These are phyloP conservation scores for Gaillardinia entomophila DNA, from an alignment of 805 yeast genomes.

Conservation along the genomic window DNA sequence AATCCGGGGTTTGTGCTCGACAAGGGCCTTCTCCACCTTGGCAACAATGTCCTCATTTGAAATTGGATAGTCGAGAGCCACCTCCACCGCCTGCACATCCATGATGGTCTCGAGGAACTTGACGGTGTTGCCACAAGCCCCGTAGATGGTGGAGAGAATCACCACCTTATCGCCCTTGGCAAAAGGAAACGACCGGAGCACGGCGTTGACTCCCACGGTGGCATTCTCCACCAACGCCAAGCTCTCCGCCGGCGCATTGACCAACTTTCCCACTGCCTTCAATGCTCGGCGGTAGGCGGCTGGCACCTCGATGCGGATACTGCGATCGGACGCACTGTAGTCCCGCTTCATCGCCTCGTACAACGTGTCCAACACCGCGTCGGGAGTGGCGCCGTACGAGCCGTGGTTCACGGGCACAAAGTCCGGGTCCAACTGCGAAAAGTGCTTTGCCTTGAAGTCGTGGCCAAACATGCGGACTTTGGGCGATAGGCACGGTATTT, in stretches of 20 bases:
- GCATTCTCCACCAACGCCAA: conserved; percentile 56
- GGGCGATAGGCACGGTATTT: too few relatives aligned
- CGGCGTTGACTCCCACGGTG: conserved; percentile 52
- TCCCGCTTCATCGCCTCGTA: conserved; percentile 10
- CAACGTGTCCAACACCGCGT: conserved; percentile 24
- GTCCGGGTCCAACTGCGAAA: conserved; percentile 32
- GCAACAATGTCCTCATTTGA: conserved; percentile 16
- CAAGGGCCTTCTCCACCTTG: conserved; percentile 16
- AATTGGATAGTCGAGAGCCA: conserved; percentile 10
- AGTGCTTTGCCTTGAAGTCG: conserved; percentile 42
- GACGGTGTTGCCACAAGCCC: conserved; percentile 49
- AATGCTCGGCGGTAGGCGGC: conserved; percentile 28
- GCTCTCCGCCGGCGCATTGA: conserved; percentile 42
- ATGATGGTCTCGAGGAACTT: conserved; percentile 29
- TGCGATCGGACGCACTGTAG: conserved; percentile 43
- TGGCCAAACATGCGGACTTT: too few relatives aligned
- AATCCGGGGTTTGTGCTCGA: conserved; percentile 21
- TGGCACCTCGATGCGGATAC: conserved; percentile 20
- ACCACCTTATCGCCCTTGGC: conserved; percentile 47
- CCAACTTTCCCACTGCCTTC: conserved; percentile 28
- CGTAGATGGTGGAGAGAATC: conserved; percentile 45
- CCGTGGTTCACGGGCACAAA: conserved; percentile 57
- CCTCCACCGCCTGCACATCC: conserved; percentile 17
- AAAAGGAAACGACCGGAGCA: conserved; percentile 51
- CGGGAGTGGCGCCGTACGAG: conserved; percentile 55